phyloP scores from a whole-genome alignment of 1,284 basidiomycete species.

The Nidula niveotomentosa region DNA sequence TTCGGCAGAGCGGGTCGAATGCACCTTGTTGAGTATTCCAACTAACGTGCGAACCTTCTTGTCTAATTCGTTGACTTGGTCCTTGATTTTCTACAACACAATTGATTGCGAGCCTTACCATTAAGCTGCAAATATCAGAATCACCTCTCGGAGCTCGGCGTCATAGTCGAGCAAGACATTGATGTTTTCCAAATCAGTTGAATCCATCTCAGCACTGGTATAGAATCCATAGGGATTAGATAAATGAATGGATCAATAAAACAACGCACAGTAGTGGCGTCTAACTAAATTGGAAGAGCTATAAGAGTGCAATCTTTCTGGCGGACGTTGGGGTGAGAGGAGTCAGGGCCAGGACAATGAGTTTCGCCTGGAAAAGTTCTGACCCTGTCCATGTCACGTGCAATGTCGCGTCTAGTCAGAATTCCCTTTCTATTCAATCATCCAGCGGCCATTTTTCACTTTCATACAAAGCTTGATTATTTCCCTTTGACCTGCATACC shows the following conservation, averaged over 20 bases:
- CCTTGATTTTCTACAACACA: conserved; percentile 66
- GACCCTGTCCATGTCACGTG: neutral
- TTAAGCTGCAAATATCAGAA: neutral
- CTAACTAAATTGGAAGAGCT: too few species aligned
- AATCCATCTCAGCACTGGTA: conserved; percentile 9
- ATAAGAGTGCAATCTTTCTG: too few species aligned
- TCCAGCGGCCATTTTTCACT: neutral
- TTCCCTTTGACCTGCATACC: too few species aligned
- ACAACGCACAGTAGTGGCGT: too few species aligned
- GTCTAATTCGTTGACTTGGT: conserved; percentile 70
- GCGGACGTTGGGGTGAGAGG: too few species aligned
- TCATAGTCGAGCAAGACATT: conserved; percentile 29
- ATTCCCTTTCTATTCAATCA: neutral
- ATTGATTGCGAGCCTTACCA: conserved; percentile 2
- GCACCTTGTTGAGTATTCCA: conserved; percentile 71
- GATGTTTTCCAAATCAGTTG: conserved; percentile 22
- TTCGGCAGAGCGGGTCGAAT: conserved; percentile 64
- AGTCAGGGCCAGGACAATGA: too few species aligned
- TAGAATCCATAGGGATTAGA: too few species aligned
- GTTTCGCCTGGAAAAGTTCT: too few species aligned
- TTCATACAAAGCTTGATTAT: neutral
- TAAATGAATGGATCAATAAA: too few species aligned
- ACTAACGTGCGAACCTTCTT: conserved; percentile 67
- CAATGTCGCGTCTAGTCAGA: neutral
- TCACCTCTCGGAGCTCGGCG: conserved; percentile 26